Conservation (phyloP, 768 basidiomycete species). For the Tylopilus felleus region DNA sequence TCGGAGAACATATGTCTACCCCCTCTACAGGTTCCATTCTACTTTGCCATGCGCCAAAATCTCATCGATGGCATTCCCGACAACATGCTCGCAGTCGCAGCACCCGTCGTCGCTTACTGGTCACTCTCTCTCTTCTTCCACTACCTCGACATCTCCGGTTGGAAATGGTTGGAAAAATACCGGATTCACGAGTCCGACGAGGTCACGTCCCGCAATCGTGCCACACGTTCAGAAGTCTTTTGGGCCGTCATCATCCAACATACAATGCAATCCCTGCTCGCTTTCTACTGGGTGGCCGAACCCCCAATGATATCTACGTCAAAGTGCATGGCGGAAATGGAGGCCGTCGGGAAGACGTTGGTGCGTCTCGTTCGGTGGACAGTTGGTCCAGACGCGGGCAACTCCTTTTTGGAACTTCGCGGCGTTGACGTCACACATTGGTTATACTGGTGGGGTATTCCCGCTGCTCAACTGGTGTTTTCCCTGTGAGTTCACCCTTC, state of each 20-base stretch:
- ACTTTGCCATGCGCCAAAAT: constrained; percentile 44
- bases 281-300: constrained; percentile 61
- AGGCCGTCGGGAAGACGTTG: constrained; percentile 40
- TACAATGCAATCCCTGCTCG: constrained; percentile 74
- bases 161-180: constrained; percentile 77
- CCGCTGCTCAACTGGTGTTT: constrained; percentile 62
- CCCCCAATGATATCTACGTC: constrained; percentile 27
- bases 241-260: constrained; percentile 86
- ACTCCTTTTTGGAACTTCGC: constrained; percentile 33
- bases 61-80: constrained; percentile 65
- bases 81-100: constrained; percentile 61
- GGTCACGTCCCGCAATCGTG: constrained; percentile 70
- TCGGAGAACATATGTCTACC: constrained; percentile 36
- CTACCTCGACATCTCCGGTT: constrained; percentile 69
- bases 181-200: constrained; percentile 88
- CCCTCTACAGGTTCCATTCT: constrained; percentile 46
- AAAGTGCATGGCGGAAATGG: constrained; percentile 43
- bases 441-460: constrained; percentile 93
- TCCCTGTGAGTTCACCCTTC: constrained; percentile 72
- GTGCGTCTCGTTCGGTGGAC: constrained; percentile 35
- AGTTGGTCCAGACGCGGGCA: constrained; percentile 41
- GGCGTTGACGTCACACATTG: constrained; percentile 52
- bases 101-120: constrained; percentile 88
- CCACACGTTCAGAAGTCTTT: constrained; percentile 67
- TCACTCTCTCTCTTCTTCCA: constrained; percentile 74